Evolutionary conservation across 371 early-diverging fungal species (phyloP), one percentile per base, ranked within the genome.

Genomic region (Syncephalastrum racemosum): DNA sequence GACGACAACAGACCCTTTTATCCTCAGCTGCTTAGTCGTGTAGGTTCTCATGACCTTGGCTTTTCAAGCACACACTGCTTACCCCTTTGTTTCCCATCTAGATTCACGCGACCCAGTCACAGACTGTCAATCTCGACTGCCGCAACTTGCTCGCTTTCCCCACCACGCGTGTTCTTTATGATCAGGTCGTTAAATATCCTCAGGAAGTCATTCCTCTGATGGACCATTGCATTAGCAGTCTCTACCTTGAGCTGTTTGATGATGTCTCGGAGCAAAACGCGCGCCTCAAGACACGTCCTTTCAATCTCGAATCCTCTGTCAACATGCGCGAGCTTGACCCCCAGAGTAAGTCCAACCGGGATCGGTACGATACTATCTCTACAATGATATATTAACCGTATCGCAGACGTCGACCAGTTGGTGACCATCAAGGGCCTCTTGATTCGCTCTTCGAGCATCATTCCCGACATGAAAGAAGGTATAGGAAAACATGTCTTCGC

Each of bases 301-400:
- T 86, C 73, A 97, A 98, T 66, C 73, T 99, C 31, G 85, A 78
- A 41, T 72, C 80, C 15, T 64, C 81, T 8, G 81, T 94, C 49
- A 95, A 95, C 66, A 92, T 99, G 85, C 87, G 99, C 56, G 94
- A 96, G 23, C 83, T 99, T 40, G 90, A 98, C 60, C 99, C 99
- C 15, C 74, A 85, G 45, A 80, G 82, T 78, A 77, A 64, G 68
- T 50, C 2, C 2, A 6, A 47, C 10, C 0, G 0, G 43, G 23
- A 13, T 42, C 15, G n/a, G 40, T 15, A 40, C 14, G 27, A 15
- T 23, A 42, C 7, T 1, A 36, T 41, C 15, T 39, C 7, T 0
- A 27, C 27, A 27, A 1, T 27, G 7, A 31, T 31, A 31, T 31
- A 1, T 27, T 4, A 31, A 23, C 24, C 18, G n/a, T 14, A 56